A percentile compares a stretch with the other conserved stretches of the same genome.
These are phyloP conservation scores for Rubus parviflorus DNA, from an alignment of 306 rosid species.

Conservation along the genomic window DNA sequence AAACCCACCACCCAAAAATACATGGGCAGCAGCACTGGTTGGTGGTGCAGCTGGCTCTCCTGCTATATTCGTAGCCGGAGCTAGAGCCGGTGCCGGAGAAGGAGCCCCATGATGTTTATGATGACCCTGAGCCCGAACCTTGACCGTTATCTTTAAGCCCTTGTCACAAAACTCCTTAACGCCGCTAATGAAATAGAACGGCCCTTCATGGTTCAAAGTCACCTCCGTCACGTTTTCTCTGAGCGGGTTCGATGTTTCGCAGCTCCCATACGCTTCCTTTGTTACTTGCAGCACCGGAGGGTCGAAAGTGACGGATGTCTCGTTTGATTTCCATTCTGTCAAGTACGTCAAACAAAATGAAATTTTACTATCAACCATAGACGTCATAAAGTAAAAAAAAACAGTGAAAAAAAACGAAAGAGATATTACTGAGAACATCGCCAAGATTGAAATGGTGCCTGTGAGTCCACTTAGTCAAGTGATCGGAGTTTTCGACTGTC, in stretches of 20 bases:
- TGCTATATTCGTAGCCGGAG: background rate
- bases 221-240: background rate
- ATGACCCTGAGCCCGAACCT: background rate
- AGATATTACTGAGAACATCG: background rate
- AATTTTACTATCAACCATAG: background rate
- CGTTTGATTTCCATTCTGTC: constrained; percentile 3
- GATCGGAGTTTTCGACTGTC: background rate
- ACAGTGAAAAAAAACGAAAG: background rate
- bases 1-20: background rate
- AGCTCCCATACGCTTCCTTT: constrained; percentile 7
- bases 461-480: background rate
- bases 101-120: background rate
- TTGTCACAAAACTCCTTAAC: constrained; percentile 57
- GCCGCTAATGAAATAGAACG: constrained; percentile 71
- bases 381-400: background rate
- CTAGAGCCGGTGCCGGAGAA: background rate
- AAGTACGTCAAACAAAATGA: background rate
- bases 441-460: background rate
- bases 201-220: constrained; percentile 40
- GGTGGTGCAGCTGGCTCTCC: background rate
- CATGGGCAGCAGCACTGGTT: background rate
- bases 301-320: background rate
- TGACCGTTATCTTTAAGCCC: constrained; percentile 59
- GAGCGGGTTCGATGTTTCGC: constrained; percentile 1
- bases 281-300: constrained; percentile 14